Evolutionary conservation across 2,329 filamentous ascomycete species (phyloP).

Genomic region (Pestalotiopsis sp.): DNA sequence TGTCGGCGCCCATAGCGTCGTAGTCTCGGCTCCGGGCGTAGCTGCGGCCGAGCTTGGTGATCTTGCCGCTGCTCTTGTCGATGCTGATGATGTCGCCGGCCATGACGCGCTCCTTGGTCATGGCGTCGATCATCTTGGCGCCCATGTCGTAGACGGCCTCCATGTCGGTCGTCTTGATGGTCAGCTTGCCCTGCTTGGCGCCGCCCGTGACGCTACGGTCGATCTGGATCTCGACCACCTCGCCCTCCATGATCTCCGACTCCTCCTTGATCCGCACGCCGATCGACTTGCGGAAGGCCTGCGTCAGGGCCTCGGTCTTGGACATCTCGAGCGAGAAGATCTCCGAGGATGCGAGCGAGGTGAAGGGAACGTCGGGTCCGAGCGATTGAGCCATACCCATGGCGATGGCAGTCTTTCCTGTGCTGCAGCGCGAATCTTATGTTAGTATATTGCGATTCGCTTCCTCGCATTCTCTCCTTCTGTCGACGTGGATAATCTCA

Average conservation of each 20-base stretch:
- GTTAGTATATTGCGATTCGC: neutral
- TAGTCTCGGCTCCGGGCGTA: conserved; percentile 96
- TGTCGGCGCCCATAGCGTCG: conserved; percentile 98
- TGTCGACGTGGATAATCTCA: conserved; percentile 33
- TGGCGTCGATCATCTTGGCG: conserved; percentile 98
- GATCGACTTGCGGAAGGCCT: conserved; percentile 98
- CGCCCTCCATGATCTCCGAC: conserved; percentile 98
- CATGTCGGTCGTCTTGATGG: conserved; percentile 99
- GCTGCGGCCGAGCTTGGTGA: conserved; percentile 93
- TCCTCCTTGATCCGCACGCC: conserved; percentile 98
- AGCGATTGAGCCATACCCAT: conserved; percentile 99
- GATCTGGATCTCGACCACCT: conserved; percentile 98
- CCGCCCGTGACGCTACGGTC: conserved; percentile 95
- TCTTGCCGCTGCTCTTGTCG: conserved; percentile 97
- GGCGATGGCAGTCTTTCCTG: conserved; percentile 96
- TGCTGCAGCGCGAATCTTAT: conserved; percentile 54
- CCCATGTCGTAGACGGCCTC: conserved; percentile 99
- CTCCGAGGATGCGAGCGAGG: conserved; percentile 91
- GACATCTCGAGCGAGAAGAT: conserved; percentile 99
- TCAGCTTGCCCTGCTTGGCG: conserved; percentile 98
- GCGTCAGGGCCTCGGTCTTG: conserved; percentile 96
- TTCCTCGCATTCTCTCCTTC: too few species aligned
- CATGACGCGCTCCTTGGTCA: conserved; percentile 99
- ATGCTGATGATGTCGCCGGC: conserved; percentile 98
- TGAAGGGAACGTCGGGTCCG: conserved; percentile 93